Evolutionary conservation across 352 stramenopile genomes (phyloP), one percentile per base, ranked within the genome.

Genomic region (Globisporangium okanoganense): DNA sequence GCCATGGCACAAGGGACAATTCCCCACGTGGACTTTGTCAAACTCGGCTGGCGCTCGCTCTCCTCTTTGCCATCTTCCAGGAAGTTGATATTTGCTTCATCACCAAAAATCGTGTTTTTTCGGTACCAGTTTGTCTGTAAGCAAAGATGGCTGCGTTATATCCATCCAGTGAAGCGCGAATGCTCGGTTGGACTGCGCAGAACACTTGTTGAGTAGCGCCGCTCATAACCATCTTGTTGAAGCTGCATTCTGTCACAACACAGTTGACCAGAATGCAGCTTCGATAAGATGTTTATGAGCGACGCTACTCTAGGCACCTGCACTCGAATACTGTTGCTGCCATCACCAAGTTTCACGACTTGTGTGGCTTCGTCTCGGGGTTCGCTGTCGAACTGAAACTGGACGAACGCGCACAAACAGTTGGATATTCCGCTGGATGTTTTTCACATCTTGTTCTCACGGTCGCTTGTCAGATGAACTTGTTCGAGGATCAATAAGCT

Each of bases 21-120:
- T 7, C 92, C 92, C 78, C 69, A 92, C 22, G 35, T 56, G 9
- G 72, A 29, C 9, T 67, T 70, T 6, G 36, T 14, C 13, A 10
- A 41, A 16, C 14, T 36, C 18, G 16, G 12, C 3, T 20, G 10
- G 33, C 20, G 18, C 68, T 41, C 52, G n/a, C 20, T 61, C 22
- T 40, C 16, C 29, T 45, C 47, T 38, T 43, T 36, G 29, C 27
- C 36, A 0, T 33, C 47, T 38, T 9, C 56, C 14, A 27, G 35
- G 10, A 52, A 40, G 12, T 1, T 51, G 20, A 36, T 40, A n/a
- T 58, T 63, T 20, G 67, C 60, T 36, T 83, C 73, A 40, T 76
- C 70, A 2, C 92, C 92, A 54, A 95, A 93, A 44, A 98, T 91
- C 18, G 92, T 98, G 68, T 97, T 62, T 98, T 98, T 7, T 92